Conservation (phyloP, 2,329 filamentous ascomycete species). For the Alternaria panax region DNA sequence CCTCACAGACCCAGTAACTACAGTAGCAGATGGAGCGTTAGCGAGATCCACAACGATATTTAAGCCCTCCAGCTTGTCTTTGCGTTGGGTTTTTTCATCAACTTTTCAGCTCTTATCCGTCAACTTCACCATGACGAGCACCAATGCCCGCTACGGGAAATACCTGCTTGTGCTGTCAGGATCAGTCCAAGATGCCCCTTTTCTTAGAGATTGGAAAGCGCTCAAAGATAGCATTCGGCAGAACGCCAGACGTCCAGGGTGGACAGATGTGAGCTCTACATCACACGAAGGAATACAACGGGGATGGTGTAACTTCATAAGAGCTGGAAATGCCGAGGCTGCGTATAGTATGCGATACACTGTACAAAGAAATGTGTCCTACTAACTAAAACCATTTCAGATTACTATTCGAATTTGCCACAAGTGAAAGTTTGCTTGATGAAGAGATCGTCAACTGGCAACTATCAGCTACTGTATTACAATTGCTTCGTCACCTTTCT, state of each 20-base stretch:
- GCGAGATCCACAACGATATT: not conserved
- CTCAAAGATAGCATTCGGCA: conserved; percentile 1
- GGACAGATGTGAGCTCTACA: not conserved
- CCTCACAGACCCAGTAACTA: no score
- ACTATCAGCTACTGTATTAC: conserved; percentile 1
- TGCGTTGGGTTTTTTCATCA: not conserved
- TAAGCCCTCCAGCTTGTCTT: not conserved
- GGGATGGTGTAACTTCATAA: conserved; percentile 2
- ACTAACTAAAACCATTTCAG: not conserved
- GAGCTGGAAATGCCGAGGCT: not conserved
- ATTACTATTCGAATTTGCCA: not conserved
- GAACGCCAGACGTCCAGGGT: not conserved
- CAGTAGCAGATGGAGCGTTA: not conserved
- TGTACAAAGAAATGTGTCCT: not conserved
- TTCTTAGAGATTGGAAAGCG: not conserved
- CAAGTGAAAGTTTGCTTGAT: conserved; percentile 2
- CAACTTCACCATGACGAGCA: not conserved
- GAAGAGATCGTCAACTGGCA: not conserved
- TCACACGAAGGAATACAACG: not conserved
- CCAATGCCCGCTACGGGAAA: not conserved
- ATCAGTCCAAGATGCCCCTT: not conserved
- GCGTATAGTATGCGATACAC: not conserved
- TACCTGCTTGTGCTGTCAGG: conserved; percentile 7
- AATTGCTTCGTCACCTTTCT: not conserved
- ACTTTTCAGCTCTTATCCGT: not conserved